These are phyloP conservation scores for Kappamyces sp. DNA, from an alignment of 192 early-diverging fungal genomes.

Conservation along the genomic window DNA sequence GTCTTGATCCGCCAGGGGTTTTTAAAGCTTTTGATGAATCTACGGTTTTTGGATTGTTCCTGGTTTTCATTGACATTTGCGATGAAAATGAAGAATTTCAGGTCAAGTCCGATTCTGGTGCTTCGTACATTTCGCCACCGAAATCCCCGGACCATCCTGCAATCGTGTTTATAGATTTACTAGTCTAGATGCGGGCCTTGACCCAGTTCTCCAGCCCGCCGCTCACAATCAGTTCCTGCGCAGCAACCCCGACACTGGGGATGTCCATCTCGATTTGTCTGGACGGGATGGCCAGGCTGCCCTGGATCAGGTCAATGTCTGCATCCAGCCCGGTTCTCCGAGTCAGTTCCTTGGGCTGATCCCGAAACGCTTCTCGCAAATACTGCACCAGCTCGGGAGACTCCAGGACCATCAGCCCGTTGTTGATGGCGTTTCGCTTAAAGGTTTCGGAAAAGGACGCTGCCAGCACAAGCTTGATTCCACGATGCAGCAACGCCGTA, in stretches of 20 bases:
- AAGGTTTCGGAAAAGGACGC: slow-evolving; percentile 96
- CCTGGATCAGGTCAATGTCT: slow-evolving; percentile 65
- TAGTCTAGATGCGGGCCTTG: slow-evolving; percentile 17
- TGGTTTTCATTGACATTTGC: no score
- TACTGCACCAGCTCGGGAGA: slow-evolving; percentile 73
- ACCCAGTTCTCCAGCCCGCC: slow-evolving; percentile 97
- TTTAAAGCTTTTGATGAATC: no score
- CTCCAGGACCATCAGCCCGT: slow-evolving; percentile 89
- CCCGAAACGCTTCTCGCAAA: slow-evolving; percentile 44
- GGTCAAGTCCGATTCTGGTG: no score
- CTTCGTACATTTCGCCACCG: no score
- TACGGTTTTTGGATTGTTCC: no score
- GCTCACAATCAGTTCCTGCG: slow-evolving; percentile 94
- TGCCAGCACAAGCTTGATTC: slow-evolving; percentile 78
- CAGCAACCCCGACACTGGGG: slow-evolving; percentile 77
- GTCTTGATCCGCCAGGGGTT: no score
- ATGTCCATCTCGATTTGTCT: slow-evolving; percentile 44
- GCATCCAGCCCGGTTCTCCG: slow-evolving; percentile 71
- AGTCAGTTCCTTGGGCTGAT: slow-evolving; percentile 43
- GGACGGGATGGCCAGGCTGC: slow-evolving; percentile 18
- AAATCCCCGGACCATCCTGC: no score
- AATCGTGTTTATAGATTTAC: no score
- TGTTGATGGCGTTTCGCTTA: slow-evolving; percentile 99
- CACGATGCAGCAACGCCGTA: slow-evolving; percentile 83
- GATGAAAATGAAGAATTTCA: no score